phyloP scores from a whole-genome alignment of 2,329 filamentous ascomycete genomes.

The Ceratocystis lukuohia region DNA sequence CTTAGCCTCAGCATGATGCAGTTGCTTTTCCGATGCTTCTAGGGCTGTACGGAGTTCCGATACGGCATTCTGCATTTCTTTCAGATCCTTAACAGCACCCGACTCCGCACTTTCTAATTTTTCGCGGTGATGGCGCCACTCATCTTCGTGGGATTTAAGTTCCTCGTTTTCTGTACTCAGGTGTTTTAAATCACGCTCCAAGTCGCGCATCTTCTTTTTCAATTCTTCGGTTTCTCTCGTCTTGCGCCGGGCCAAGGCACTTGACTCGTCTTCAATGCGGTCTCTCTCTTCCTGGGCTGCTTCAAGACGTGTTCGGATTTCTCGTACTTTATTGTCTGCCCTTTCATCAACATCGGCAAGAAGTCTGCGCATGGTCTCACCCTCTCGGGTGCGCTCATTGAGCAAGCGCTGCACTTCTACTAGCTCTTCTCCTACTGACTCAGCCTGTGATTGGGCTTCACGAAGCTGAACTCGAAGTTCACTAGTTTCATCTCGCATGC shows the following conservation, averaged over 20 bases:
- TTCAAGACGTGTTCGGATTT: conserved; percentile 82
- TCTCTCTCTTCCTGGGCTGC: conserved; percentile 88
- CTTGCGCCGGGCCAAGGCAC: conserved; percentile 58
- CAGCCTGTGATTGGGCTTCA: conserved; percentile 67
- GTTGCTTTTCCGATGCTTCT: conserved; percentile 76
- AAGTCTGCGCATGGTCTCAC: conserved; percentile 84
- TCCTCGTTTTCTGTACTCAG: conserved; percentile 65
- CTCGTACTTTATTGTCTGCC: conserved; percentile 67
- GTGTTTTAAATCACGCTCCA: conserved; percentile 61
- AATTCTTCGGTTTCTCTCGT: conserved; percentile 79
- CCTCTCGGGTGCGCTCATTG: conserved; percentile 76
- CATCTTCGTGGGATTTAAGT: conserved; percentile 57
- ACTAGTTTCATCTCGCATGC: conserved; percentile 82
- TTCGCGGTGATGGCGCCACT: conserved; percentile 59
- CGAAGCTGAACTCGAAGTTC: conserved; percentile 87
- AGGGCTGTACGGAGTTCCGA: conserved; percentile 64
- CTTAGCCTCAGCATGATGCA: conserved; percentile 71
- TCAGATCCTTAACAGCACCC: conserved; percentile 56
- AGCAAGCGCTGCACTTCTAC: conserved; percentile 77
- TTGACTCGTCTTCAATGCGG: conserved; percentile 80
- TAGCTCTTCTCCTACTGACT: conserved; percentile 83
- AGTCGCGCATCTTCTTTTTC: conserved; percentile 62
- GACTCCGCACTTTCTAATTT: conserved; percentile 61
- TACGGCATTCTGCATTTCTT: conserved; percentile 65
- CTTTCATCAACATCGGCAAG: conserved; percentile 75